phyloP scores from a whole-genome alignment of 2,329 filamentous ascomycete genomes.

The Neonectria magnoliae region DNA sequence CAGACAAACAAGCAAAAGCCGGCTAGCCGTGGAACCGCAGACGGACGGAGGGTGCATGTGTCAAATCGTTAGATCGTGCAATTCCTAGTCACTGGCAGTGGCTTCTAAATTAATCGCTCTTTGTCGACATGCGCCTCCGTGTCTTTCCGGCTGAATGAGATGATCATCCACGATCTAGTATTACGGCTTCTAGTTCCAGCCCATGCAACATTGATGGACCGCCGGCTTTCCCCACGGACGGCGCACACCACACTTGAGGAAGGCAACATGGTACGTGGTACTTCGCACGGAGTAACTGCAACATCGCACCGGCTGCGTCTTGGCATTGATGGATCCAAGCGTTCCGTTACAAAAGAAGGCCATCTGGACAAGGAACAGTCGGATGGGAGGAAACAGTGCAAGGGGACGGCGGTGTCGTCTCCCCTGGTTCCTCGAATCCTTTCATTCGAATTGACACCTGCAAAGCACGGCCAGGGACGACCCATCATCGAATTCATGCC shows the following conservation, averaged over 20 bases:
- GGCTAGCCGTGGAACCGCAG: background rate
- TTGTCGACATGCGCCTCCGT: background rate
- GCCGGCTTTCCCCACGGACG: constrained; percentile 4
- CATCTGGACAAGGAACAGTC: background rate
- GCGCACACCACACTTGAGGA: constrained; percentile 24
- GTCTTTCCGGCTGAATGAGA: background rate
- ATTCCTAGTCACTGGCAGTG: background rate
- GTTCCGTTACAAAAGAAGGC: constrained; percentile 3
- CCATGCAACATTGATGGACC: background rate
- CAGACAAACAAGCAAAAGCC: constrained; percentile 12
- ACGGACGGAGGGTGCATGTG: background rate
- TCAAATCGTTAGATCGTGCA: background rate
- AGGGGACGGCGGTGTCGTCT: background rate
- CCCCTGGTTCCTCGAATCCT: background rate
- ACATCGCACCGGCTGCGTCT: constrained; percentile 13
- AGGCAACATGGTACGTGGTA: background rate
- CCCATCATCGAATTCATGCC: background rate
- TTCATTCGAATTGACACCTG: background rate
- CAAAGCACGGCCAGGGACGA: background rate
- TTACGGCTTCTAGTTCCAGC: background rate
- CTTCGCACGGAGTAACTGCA: background rate
- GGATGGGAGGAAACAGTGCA: background rate
- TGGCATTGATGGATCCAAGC: constrained; percentile 22
- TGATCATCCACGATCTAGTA: background rate
- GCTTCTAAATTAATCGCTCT: background rate